These are phyloP conservation scores for Arachnopeziza araneosa DNA, from an alignment of 2,329 filamentous ascomycete genomes.

Conservation along the genomic window DNA sequence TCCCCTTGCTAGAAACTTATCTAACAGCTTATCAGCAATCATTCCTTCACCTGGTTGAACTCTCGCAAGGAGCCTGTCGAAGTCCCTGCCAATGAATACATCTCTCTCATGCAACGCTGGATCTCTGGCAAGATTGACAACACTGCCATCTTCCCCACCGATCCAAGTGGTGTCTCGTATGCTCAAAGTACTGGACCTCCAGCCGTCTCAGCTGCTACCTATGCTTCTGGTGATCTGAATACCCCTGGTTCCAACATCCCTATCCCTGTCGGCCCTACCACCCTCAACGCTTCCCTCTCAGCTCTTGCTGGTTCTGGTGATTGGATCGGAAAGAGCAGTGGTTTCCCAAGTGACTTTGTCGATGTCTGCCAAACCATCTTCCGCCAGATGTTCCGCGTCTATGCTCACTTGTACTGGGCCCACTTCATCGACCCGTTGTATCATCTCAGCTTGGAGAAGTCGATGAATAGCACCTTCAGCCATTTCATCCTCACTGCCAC, in stretches of 20 bases:
- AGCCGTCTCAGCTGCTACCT: conserved; percentile 49
- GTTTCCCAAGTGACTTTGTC: conserved; percentile 86
- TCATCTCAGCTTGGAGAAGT: conserved; percentile 73
- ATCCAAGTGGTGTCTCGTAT: conserved; percentile 64
- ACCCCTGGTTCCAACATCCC: conserved; percentile 35
- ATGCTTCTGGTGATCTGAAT: conserved; percentile 46
- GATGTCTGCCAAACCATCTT: conserved; percentile 90
- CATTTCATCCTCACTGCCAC: conserved; percentile 79
- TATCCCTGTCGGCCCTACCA: conserved; percentile 34
- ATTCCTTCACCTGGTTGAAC: conserved; percentile 96
- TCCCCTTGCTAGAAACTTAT: not conserved
- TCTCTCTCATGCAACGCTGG: conserved; percentile 94
- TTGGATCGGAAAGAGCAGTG: conserved; percentile 88
- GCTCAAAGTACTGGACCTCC: conserved; percentile 58
- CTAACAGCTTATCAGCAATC: conserved; percentile 51
- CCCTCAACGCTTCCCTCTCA: conserved; percentile 49
- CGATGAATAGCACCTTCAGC: conserved; percentile 81
- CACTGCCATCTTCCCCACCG: conserved; percentile 82
- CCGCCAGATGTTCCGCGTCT: conserved; percentile 98
- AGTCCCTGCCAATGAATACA: conserved; percentile 88
- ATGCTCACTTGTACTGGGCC: conserved; percentile 95
- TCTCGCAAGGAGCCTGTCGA: conserved; percentile 81
- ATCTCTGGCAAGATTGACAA: conserved; percentile 95
- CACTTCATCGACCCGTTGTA: conserved; percentile 85
- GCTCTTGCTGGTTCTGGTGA: conserved; percentile 52